phyloP scores from a whole-genome alignment of 768 basidiomycete genomes.

The Lactarius hatsudake region DNA sequence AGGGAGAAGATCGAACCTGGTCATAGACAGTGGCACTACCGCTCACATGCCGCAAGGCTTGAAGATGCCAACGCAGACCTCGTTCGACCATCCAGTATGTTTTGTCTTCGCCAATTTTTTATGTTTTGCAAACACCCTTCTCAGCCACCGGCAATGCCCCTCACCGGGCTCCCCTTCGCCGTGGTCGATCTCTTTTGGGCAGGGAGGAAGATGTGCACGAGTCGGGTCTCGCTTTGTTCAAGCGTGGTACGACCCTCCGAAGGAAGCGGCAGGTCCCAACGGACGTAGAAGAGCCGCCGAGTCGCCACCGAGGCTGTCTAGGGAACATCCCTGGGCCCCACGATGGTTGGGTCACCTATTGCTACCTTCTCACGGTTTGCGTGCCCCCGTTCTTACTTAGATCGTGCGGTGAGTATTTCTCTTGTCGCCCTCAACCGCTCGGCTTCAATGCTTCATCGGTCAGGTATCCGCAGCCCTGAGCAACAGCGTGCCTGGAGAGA shows the following conservation, averaged over 20 bases:
- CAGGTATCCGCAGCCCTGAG: conserved; percentile 87
- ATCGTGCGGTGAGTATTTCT: conserved; percentile 63
- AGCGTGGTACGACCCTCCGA: conserved; percentile 75
- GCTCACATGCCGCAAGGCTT: conserved; percentile 77
- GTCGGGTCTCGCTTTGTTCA: conserved; percentile 90
- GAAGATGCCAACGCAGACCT: conserved; percentile 66
- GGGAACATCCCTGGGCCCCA: conserved; percentile 85
- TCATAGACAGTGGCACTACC: conserved; percentile 94
- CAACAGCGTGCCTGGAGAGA: conserved; percentile 97
- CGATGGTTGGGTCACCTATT: conserved; percentile 95
- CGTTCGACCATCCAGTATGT: conserved; percentile 82
- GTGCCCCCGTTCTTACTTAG: conserved; percentile 77
- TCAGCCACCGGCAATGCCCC: conserved; percentile 81
- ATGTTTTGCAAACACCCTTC: conserved; percentile 12
- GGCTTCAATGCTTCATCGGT: background rate
- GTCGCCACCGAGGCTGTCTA: conserved; percentile 53
- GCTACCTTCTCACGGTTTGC: conserved; percentile 76
- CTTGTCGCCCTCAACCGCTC: background rate
- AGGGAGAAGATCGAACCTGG: conserved; percentile 94
- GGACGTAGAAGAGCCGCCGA: conserved; percentile 38
- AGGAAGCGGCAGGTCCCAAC: conserved; percentile 56
- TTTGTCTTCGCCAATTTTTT: conserved; percentile 18
- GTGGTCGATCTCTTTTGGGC: conserved; percentile 86
- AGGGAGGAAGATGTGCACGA: conserved; percentile 91
- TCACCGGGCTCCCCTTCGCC: conserved; percentile 54